Evolutionary conservation across 805 yeast genomes (phyloP), one percentile per base, ranked within the genome.

Genomic region (Yamadazyma philogaea): DNA sequence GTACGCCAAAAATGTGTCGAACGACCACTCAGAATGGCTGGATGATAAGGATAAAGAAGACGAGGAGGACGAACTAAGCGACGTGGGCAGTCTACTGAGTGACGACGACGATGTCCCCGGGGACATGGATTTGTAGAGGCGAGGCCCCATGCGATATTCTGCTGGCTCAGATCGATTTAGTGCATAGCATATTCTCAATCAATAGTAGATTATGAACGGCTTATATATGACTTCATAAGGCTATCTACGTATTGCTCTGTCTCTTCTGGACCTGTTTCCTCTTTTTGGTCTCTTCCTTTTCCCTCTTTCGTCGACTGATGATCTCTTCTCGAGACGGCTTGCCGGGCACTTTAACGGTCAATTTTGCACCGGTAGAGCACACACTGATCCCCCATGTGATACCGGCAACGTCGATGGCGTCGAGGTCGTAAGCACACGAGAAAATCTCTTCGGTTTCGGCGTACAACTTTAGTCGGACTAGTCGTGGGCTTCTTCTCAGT

Each of bases 41-140:
- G 67, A 49, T 45, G 55, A 47, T 53, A 66, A 52, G n/a, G 63
- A 66, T 56, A 59, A 62, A 45, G 50, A 57, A 36, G 61, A 60
- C 43, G 59, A 70, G 50, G 61, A 61, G 33, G 70, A 57, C 37
- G 74, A 70, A 34, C 68, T 72, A 38, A 77, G 79, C 38, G 70
- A 66, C 35, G 75, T 70, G n/a, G 77, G 75, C 16, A 73, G 72
- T 39, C 67, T 71, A 44, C 72, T 75, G 7, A 75, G 74, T 24
- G 78, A 71, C 32, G 79, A 70, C 6, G 74, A 68, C 6, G 46
- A 39, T 18, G 40, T 48, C 11, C 41, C 50, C 11, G 50, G 48
- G 15, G 52, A 46, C 24, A 30, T 46, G 15, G 50, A 46, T 21
- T 18, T 49, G 10, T 45, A 30, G 18, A n/a, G 15, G 6, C 3